Evolutionary conservation across 495 filamentous ascomycete species (phyloP).

Genomic region (Neurospora sp.): DNA sequence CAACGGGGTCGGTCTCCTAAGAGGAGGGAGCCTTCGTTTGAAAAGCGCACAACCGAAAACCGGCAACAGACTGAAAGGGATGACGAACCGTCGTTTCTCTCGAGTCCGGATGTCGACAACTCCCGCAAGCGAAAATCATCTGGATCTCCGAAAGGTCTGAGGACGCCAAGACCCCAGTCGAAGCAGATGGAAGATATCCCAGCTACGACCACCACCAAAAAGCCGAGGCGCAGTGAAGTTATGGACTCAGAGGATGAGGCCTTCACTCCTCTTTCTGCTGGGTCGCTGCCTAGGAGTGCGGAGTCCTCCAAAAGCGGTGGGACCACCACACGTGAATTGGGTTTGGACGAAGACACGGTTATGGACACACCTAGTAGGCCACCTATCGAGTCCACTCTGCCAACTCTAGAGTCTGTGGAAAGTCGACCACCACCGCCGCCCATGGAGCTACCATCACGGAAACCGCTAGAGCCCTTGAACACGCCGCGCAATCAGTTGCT

Average conservation of each 20-base stretch:
- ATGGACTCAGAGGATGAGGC: conserved; percentile 44
- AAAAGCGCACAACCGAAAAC: background rate
- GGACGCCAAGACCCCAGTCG: background rate
- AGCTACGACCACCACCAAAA: conserved; percentile 6
- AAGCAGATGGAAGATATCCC: background rate
- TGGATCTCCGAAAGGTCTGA: background rate
- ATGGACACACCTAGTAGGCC: conserved; percentile 1
- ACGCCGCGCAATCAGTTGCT: background rate
- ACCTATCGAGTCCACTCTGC: background rate
- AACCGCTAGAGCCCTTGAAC: background rate
- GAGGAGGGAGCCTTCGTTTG: background rate
- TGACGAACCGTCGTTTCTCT: background rate
- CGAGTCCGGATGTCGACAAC: background rate
- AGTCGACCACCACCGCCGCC: background rate
- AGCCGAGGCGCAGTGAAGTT: conserved; percentile 17
- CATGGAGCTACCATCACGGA: background rate
- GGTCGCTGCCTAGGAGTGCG: background rate
- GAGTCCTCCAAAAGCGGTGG: background rate
- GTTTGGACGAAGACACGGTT: conserved; percentile 3
- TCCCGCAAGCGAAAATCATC: background rate
- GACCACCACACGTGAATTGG: conserved; percentile 7
- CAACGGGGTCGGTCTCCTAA: background rate
- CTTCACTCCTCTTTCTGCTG: conserved; percentile 16
- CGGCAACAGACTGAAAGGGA: background rate
- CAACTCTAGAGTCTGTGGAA: background rate